Evolutionary conservation across 331 rosid species (phyloP), one percentile per base, ranked within the genome.

Genomic region (Dryas integrifolia): DNA sequence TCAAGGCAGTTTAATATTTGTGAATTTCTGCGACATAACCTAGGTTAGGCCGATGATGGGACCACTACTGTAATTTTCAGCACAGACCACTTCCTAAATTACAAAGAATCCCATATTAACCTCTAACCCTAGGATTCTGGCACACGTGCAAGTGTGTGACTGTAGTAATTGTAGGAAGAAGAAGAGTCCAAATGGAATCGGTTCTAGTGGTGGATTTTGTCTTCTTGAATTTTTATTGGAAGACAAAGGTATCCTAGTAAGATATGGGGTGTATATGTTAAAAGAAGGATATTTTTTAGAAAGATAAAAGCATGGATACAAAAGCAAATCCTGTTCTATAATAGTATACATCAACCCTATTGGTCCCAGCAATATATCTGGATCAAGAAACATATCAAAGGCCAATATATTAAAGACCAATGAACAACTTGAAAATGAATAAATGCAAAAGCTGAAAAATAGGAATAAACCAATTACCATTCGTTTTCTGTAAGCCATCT

Each of bases 401-500:
- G 55, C 55, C 16, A 12, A 50, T 3, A 50, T 14, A 12, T 50
- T 14, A 50, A 50, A 13, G 35, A 69, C 39, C 0, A 35, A 6
- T 12, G 62, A 24, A 53, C 50, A 70, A 4, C 49, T 48, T 58
- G 10, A 15, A 24, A 76, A 65, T 73, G 66, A 57, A 46, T 43
- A 46, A 76, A 46, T 24, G 53, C 30, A 51, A 78, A 76, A 58
- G 58, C 58, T 40, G 57, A 73, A 59, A 68, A 9, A 76, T 60
- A 78, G 62, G 72, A 58, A 71, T 46, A 61, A 70, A 76, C 30
- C 73, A 77, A 72, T 79, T 82, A 93, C 98, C 98, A 86, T 46
- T 85, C 87, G 80, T 84, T 84, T 93, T 75, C 76, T 85, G 91
- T 88, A 91, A 63, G 97, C 97, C 64, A 84, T 81, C 83, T 86